Base-by-base conservation (phyloP, 1,284 basidiomycete genomes). In the Pyrrhoderma noxium region DNA sequence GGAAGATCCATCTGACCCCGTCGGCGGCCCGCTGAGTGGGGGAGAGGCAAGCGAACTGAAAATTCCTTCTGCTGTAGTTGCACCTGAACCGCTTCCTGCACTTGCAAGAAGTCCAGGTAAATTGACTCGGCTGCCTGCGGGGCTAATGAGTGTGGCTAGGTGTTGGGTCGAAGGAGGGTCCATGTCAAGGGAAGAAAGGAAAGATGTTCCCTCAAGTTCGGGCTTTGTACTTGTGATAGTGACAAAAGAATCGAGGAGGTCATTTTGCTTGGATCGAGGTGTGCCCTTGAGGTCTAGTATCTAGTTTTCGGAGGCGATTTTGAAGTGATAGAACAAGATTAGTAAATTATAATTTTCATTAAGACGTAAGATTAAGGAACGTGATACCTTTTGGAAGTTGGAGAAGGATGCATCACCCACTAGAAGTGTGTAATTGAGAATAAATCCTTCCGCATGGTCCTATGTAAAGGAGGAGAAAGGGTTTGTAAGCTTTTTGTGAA, bases 211-310 rank as follows among this genome's bases (percentile, higher is more conserved):
- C 55, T 88, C 77, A 14, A 98, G 75, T 45, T 96, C 90, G 27
- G 79, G 77, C 62, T 90, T 89, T 3, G 89, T 90, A 56, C 90
- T 93, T 16, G 93, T 95, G 51, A 91, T 85, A 2, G 88, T 85
- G 37, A 97, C 73, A 71, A 98, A 98, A 14, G 85, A 78, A 66
- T 98, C 94, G 36, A 96, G 76, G 8, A 99, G 79, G 58, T 80
- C 80, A 67, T 93, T 93, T 70, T 97, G 92, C 49, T 91, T 86
- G 8, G 72, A 65, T 55, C 91, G 89, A 0, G 89, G 82, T 0
- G 93, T 91, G 8, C 94, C 95, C 65, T 96, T 97, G 51, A 99
- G 79, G 65, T 99, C 95, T 22, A 99, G 78, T 51, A 95, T 88
- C 91, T 93, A 58, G 19, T 35, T 54, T n/a, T 49, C n/a, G 8